Evolutionary conservation across 139 green algal species (phyloP), one percentile per base, ranked within the genome.

Genomic region (Coccomyxa sp.): DNA sequence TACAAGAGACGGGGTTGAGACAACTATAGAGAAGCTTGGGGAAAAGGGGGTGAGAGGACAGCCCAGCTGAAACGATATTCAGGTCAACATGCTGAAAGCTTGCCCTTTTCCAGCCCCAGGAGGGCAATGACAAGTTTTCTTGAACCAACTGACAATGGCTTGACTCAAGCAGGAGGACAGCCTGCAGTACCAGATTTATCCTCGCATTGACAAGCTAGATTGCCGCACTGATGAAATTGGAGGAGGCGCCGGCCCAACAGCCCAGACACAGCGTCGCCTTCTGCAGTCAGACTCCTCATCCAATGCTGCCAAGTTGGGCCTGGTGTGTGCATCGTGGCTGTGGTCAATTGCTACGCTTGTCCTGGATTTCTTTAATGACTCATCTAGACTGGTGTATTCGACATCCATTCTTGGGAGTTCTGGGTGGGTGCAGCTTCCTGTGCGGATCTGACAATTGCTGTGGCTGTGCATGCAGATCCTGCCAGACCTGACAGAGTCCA

Each of bases 1-100:
- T 59, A 79, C 86, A 14, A 79, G 84, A 23, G 81, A 92, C 32
- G 86, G 84, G 25, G 79, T 92, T 58, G 89, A 92, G 77, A 90
- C 86, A 0, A 80, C 76, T 11, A 75, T 92, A 4, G 51, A 82
- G 18, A 32, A 81, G 31, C 30, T 88, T 3, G 58, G 51, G 23
- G 83, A 13, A 12, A 23, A 23, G 14, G n/a, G 15, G 51, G n/a
- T 68, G 38, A 63, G 15, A 80, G 23, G 76, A 28, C 76, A 80
- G 31, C 16, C 25, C 15, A 13, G 0, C 30, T 32, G 7, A 80
- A 63, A 13, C 57, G 18, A 0, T 74, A 21, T 38, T 0, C 7
- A 45, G 27, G 27, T 0, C 57, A 81, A 4, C 25, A 31, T 68
- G 77, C 68, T 23, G 76, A 13, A n/a, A 23, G 30, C 28, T 21